Evolutionary conservation across 805 yeast genomes (phyloP), one percentile per base, ranked within the genome.

Genomic region (Wickerhamiella nectarea): DNA sequence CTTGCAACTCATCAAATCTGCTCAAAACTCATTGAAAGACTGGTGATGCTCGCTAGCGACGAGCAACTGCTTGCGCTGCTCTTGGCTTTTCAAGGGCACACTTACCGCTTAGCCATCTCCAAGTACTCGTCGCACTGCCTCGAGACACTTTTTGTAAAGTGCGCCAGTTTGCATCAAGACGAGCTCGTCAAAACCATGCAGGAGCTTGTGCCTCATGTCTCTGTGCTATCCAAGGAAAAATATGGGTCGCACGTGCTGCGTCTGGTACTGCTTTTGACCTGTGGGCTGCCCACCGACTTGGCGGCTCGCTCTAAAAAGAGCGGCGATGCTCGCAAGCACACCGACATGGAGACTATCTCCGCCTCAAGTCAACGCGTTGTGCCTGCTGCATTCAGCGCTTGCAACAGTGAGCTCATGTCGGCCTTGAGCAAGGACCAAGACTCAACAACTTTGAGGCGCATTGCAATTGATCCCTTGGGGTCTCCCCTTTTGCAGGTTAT

Each of bases 101-200:
- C 83, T 52, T 74, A 71, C n/a, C 74, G 78, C 17, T 67, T 87
- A 50, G 73, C 91, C 3, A 76, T 76, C 52, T 96, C 91, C 56
- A 86, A 87, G 58, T 89, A 85, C 57, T 77, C 95, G 1, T 87
- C 96, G 0, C 98, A 91, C 61, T 94, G 93, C 48, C 67, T 86
- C 43, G 97, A 89, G 60, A 83, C 97, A 0, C 67, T 86, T 29
- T 61, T 89, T 22, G 81, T 80, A 24, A 69, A 89, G 58, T 61
- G 75, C 43, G 89, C 95, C 2, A 68, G 70, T 25, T 60, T 80
- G 57, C 31, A 28, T 15, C 31, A 28, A 12, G 31, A 28, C 31
- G 31, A 28, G 31, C 73, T 85, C 51, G 56, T 75, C 37, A 69
- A 70, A 43, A 74, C 83, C 75, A 57, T 82, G 22, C 69, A 72